Base-by-base conservation (phyloP, 805 yeast genomes). In the Ogataea trehalophila region DNA sequence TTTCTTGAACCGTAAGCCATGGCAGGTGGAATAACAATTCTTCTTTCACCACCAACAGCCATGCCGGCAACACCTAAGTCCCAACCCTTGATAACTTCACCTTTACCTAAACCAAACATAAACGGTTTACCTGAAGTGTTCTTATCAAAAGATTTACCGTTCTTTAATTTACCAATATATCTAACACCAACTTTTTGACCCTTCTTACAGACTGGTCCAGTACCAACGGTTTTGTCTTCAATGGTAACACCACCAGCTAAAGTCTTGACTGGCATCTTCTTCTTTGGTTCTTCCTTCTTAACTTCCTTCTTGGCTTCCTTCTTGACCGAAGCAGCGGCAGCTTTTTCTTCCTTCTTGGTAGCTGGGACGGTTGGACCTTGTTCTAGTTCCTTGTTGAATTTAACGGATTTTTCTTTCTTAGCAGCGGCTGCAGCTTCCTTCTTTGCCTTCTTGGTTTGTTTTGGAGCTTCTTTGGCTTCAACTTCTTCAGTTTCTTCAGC, bases 1-100 rank as follows among this genome's bases (percentile, higher is more conserved):
- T 87, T 81, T 74, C 87, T 85, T 63, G 85, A 85, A 57, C 99
- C 99, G 73, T 94, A 94, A 48, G 97, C 99, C 83, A 87, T 87
- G 63, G 91, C 81, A 46, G 99, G 85, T 60, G 99, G 99, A 58
- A 94, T 89, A 52, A 89, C 80, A 58, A 94, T 89, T 76, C 98
- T 84, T 80, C 99, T 91, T 79, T 94, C 99, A 66, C 98, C 98
- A 64, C 97, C 97, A 66, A 88, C 95, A 48, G 95, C 83, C 97
- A 94, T 91, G 68, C 98, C 98, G 50, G 92, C 90, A 61, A 94
- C 94, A 78, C 99, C 99, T 63, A 92, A 79, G 68, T 94, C 99
- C 88, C 96, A 94, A 56, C 98, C 99, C 71, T 88, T 88, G 77
- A 94, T 94, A 59, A 95, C 97, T 74, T 94, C 99, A 66, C 98